Conservation (phyloP, 1,139 yeast species). For the Hemisphaericaspora subhashii region DNA sequence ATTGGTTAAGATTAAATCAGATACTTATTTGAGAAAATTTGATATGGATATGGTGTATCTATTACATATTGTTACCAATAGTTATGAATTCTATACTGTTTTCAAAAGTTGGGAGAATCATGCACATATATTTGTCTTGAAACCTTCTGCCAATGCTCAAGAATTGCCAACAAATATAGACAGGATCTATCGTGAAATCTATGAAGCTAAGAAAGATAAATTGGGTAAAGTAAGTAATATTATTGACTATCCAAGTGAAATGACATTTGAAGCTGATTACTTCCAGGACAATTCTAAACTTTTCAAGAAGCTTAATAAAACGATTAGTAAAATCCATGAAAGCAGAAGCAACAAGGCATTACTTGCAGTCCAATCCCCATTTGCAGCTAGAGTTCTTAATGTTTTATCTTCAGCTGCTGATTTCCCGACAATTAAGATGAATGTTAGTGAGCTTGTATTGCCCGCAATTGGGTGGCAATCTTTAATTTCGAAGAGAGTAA, state of each 20-base stretch:
- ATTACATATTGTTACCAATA: constrained; percentile 71
- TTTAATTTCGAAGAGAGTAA: constrained; percentile 62
- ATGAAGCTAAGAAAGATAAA: constrained; percentile 45
- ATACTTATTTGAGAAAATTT: constrained; percentile 53
- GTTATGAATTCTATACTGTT: constrained; percentile 71
- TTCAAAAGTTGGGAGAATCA: constrained; percentile 65
- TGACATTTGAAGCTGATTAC: constrained; percentile 53
- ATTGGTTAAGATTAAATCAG: constrained; percentile 46
- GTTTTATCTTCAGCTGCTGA: constrained; percentile 48
- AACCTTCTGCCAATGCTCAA: constrained; percentile 71
- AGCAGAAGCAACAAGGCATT: constrained; percentile 68
- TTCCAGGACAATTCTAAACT: constrained; percentile 51
- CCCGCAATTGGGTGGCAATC: constrained; percentile 91
- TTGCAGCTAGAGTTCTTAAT: constrained; percentile 43
- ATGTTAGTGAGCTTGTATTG: constrained; percentile 53
- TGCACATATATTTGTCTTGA: constrained; percentile 58
- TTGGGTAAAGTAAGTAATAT: constrained; percentile 43
- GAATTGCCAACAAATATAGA: constrained; percentile 57
- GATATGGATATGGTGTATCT: constrained; percentile 65
- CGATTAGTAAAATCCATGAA: constrained; percentile 59
- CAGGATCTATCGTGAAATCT: constrained; percentile 56
- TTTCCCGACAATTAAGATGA: constrained; percentile 67
- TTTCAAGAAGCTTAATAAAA: constrained; percentile 53
- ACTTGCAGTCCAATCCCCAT: constrained; percentile 74
- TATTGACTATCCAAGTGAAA: constrained; percentile 50